phyloP scores from a whole-genome alignment of 768 basidiomycete species.

The Termitomyces sp. region DNA sequence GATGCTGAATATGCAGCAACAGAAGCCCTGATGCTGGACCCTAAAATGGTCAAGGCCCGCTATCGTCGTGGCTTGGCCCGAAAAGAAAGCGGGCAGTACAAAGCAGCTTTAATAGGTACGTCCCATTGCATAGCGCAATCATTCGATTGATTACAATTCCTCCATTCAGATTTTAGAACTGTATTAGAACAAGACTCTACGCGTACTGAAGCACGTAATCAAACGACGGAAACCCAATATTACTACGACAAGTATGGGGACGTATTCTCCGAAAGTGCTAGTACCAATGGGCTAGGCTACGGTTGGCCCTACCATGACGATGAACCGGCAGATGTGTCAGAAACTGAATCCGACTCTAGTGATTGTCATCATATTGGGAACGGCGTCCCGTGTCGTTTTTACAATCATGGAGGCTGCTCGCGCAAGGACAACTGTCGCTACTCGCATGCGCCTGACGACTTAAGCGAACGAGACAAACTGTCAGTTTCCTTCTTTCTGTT shows the following conservation, averaged over 20 bases:
- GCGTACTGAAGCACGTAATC: slow-evolving; percentile 12
- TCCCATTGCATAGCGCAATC: not conserved
- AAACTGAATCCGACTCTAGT: slow-evolving; percentile 43
- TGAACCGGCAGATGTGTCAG: slow-evolving; percentile 20
- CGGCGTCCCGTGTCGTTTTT: slow-evolving; percentile 42
- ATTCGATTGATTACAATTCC: not conserved
- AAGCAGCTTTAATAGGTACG: slow-evolving; percentile 23
- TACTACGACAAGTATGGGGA: slow-evolving; percentile 9
- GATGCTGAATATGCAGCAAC: slow-evolving; percentile 33
- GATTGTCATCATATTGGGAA: slow-evolving; percentile 46
- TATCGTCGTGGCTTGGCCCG: slow-evolving; percentile 34
- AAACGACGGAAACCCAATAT: slow-evolving; percentile 8
- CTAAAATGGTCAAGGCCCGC: slow-evolving; percentile 29
- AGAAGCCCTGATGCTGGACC: slow-evolving; percentile 28
- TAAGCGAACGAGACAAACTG: slow-evolving; percentile 46
- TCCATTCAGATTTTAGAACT: slow-evolving; percentile 19
- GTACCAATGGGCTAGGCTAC: slow-evolving; percentile 1
- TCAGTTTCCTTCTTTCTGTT: slow-evolving; percentile 9
- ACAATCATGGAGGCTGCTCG: slow-evolving; percentile 43
- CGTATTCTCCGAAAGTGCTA: not conserved
- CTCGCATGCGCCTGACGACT: slow-evolving; percentile 46
- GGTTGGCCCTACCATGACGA: slow-evolving; percentile 20
- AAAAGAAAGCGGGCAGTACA: slow-evolving; percentile 18
- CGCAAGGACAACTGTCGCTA: slow-evolving; percentile 34
- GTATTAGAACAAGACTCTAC: slow-evolving; percentile 20